Evolutionary conservation across 176 grass and related monocot species (phyloP), one percentile per base, ranked within the genome.

Genomic region (Areca catechu): DNA sequence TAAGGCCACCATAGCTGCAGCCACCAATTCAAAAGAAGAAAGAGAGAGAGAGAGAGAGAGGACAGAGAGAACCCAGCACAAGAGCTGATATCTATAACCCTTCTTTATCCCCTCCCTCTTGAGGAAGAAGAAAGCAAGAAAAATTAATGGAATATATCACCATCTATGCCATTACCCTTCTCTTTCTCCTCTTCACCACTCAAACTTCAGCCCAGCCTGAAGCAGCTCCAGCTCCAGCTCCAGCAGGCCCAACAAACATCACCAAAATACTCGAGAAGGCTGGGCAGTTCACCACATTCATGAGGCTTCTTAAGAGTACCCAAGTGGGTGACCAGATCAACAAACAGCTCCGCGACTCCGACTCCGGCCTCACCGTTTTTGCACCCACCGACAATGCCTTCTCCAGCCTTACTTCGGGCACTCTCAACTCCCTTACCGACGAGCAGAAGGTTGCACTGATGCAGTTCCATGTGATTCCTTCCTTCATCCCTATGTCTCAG

Each of bases 331-430:
- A 69, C 56, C 94, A 98, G 80, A 93, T 98, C 74, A 77, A 92
- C 88, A 89, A 83, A 76, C 84, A 98, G 84, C 69, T 98, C 7
- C 77, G 71, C 81, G 85, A 82, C 79, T 83, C 79, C 22, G 73
- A 86, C 16, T 75, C 57, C 58, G 94, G 94, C 23, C 15, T 98
- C 14, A 98, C 94, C 54, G 59, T 98, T 34, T 98, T 98, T 27
- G 84, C 94, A 25, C 94, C 94, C 4, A 85, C 88, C 0, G 94
- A 98, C 87, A 98, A 98, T 72, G 84, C 94, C 54, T 98, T 98
- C 88, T 71, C 73, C 22, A 80, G 72, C 47, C 88, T 98, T 19
- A 37, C 76, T 3, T 52, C 94, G 0, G 94, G 94, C 22, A 76
- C 88, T 22, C 84, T 98, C 25, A 98, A 98, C 80, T 83, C 83